Conservation (phyloP, 2,329 filamentous ascomycete genomes). For the Xylariaceae sp. region DNA sequence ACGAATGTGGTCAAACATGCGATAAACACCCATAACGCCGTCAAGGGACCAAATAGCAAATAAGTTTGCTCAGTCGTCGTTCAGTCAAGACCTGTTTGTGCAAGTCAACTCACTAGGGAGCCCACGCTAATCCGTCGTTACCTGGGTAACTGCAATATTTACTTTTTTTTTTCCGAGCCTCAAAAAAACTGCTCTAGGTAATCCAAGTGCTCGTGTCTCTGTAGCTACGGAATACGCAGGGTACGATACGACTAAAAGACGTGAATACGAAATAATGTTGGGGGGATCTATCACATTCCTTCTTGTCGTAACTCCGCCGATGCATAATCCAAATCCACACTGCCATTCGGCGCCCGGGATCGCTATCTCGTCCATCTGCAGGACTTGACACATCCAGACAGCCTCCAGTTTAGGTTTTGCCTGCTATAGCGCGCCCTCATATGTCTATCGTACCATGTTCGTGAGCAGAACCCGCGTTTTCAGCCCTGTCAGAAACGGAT, state of each 20-base stretch:
- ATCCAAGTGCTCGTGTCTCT: not conserved
- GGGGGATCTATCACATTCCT: too few relatives aligned
- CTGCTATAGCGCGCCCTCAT: not conserved
- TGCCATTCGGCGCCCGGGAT: not conserved
- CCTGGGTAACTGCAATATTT: not conserved
- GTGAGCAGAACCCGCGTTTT: conserved; percentile 9
- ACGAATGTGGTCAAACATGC: too few relatives aligned
- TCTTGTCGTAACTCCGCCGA: not conserved
- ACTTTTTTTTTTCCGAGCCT: not conserved
- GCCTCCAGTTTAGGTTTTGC: not conserved
- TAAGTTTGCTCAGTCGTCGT: too few relatives aligned
- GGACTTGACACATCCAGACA: not conserved
- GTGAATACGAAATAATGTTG: not conserved
- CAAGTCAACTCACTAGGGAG: not conserved
- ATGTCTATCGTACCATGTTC: not conserved
- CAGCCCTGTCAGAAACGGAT: conserved; percentile 20
- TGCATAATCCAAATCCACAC: not conserved
- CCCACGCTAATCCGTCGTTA: too few relatives aligned
- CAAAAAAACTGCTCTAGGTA: not conserved
- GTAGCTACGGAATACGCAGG: not conserved
- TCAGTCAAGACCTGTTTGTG: not conserved
- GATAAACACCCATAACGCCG: too few relatives aligned
- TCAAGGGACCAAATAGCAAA: too few relatives aligned
- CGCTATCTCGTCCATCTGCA: not conserved
- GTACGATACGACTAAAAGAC: not conserved